A percentile compares a stretch with the other conserved stretches of the same genome.
These are phyloP conservation scores for Calonectria ilicicola DNA, from an alignment of 2,329 filamentous ascomycete genomes.

Conservation along the genomic window DNA sequence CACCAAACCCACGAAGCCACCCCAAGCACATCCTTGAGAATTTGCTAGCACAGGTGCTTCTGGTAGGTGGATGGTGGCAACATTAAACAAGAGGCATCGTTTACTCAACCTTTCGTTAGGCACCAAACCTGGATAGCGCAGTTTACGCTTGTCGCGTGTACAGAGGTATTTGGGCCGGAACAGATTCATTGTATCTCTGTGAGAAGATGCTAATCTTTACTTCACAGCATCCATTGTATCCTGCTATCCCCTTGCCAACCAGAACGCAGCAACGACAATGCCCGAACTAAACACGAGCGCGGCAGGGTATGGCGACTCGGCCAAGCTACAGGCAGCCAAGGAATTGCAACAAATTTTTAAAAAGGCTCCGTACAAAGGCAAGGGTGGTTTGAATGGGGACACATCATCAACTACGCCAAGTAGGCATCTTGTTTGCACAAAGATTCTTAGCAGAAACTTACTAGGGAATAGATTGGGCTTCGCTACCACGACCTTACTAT, in stretches of 20 bases:
- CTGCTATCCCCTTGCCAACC: too few relatives aligned
- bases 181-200: not conserved
- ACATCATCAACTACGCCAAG: not conserved
- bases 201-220: not conserved
- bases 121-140: not conserved
- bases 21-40: too few relatives aligned
- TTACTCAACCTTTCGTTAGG: not conserved
- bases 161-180: not conserved
- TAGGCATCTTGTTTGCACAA: not conserved
- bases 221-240: not conserved
- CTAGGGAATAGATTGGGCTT: not conserved
- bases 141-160: not conserved
- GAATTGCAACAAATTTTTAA: conserved; percentile 44
- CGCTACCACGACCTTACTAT: not conserved
- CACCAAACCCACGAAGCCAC: not conserved
- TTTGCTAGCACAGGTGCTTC: too few relatives aligned
- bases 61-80: not conserved
- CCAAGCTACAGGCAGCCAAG: conserved; percentile 43
- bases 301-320: conserved; percentile 36
- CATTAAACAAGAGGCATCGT: not conserved
- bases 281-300: conserved; percentile 20
- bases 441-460: not conserved
- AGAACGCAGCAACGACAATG: not conserved
- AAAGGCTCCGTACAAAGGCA: conserved; percentile 12
- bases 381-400: not conserved